These are phyloP conservation scores for Graphilbum fragrans DNA, from an alignment of 2,329 filamentous ascomycete species.

Conservation along the genomic window DNA sequence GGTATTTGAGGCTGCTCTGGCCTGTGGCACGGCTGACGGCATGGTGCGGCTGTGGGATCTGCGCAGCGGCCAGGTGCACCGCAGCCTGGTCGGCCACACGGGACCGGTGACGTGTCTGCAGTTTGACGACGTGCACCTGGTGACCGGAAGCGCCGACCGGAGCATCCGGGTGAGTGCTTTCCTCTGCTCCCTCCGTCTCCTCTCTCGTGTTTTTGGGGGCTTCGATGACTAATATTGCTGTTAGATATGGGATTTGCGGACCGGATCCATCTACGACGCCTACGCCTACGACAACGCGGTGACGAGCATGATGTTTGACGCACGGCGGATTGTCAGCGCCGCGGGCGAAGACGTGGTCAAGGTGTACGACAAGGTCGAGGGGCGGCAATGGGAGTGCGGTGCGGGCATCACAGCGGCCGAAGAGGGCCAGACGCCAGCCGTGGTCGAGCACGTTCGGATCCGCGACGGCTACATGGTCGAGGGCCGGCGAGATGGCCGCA, in stretches of 20 bases:
- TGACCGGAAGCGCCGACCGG: slow-evolving; percentile 84
- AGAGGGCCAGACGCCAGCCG: slow-evolving; percentile 48
- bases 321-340: slow-evolving; percentile 76
- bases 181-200: not conserved
- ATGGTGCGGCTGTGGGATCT: slow-evolving; percentile 97
- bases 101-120: slow-evolving; percentile 88
- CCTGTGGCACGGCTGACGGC: slow-evolving; percentile 92
- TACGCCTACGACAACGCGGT: slow-evolving; percentile 90
- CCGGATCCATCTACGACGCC: slow-evolving; percentile 87
- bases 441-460: slow-evolving; percentile 77
- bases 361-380: slow-evolving; percentile 95
- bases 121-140: slow-evolving; percentile 90
- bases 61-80: slow-evolving; percentile 90
- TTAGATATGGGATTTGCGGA: slow-evolving; percentile 97
- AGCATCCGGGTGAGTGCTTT: slow-evolving; percentile 71
- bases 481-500: slow-evolving; percentile 72
- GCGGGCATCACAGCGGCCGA: slow-evolving; percentile 62
- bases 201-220: not conserved
- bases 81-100: slow-evolving; percentile 90
- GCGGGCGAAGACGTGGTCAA: slow-evolving; percentile 91
- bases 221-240: no score
- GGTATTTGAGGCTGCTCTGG: slow-evolving; percentile 89
- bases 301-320: slow-evolving; percentile 95
- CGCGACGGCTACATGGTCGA: slow-evolving; percentile 92
- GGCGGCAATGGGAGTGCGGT: slow-evolving; percentile 92